A percentile compares a stretch with the other conserved stretches of the same genome.
These are phyloP conservation scores for Hypoxylon sp. DNA, from an alignment of 2,329 filamentous ascomycete species.

Conservation along the genomic window DNA sequence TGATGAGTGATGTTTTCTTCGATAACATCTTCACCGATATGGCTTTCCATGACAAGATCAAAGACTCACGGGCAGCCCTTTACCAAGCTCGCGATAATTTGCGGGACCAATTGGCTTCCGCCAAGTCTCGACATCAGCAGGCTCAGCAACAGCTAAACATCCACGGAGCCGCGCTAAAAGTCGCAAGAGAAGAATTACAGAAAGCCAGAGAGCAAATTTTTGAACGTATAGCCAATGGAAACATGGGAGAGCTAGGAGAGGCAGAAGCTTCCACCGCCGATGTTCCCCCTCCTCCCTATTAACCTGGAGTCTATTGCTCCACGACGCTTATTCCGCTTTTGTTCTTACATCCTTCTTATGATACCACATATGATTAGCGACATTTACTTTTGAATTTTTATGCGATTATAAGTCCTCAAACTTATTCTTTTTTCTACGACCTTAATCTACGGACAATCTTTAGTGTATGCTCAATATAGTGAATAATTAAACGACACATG, in stretches of 20 bases:
- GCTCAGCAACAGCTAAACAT: constrained; percentile 45
- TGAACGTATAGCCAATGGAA: constrained; percentile 35
- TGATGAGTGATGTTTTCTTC: constrained; percentile 62
- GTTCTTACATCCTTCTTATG: not conserved
- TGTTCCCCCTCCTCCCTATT: constrained; percentile 35
- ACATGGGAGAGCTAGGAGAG: not conserved
- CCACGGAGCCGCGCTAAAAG: constrained; percentile 46
- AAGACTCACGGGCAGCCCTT: constrained; percentile 49
- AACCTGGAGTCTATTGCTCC: not conserved
- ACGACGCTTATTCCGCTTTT: not conserved
- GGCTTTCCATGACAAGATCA: constrained; percentile 61
- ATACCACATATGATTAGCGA: no score
- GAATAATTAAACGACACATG: no score
- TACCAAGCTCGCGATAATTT: constrained; percentile 48
- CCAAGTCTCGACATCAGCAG: constrained; percentile 36
- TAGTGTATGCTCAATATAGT: no score
- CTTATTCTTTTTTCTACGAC: no score
- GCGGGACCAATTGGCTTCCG: constrained; percentile 41
- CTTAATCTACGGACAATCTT: no score
- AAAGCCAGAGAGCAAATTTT: constrained; percentile 55
- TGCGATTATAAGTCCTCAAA: no score
- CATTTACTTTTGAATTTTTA: no score
- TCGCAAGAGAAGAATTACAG: constrained; percentile 53
- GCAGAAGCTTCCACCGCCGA: constrained; percentile 9
- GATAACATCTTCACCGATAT: constrained; percentile 63